Percentiles rank a stretch among this genome's conserved stretches.
phyloP scores from a whole-genome alignment of 2,329 filamentous ascomycete genomes.

The Hymenoscyphus occultus region DNA sequence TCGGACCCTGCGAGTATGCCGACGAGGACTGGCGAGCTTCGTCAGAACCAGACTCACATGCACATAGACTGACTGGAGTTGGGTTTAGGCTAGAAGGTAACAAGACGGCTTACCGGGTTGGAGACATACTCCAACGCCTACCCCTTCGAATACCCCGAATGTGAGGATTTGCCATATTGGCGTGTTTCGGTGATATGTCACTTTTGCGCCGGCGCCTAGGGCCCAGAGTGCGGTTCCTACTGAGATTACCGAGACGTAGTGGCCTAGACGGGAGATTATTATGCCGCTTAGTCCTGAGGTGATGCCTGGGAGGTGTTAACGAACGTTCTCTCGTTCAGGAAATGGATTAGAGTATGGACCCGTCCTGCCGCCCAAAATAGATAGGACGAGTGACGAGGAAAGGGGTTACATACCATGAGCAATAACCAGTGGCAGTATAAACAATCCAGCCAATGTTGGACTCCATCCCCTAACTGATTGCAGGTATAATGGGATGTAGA shows the following conservation, averaged over 20 bases:
- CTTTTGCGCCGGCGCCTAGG: neutral
- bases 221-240: neutral
- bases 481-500: constrained; percentile 15
- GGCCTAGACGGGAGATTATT: neutral
- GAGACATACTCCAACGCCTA: constrained; percentile 15
- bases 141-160: neutral
- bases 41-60: too few relatives aligned
- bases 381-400: neutral
- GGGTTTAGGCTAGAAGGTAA: neutral
- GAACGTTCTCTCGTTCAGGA: neutral
- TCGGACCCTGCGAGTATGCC: constrained; percentile 31
- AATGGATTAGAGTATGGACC: neutral
- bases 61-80: too few relatives aligned
- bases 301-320: neutral
- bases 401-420: neutral
- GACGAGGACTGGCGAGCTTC: constrained; percentile 26
- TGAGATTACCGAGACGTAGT: neutral
- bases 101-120: constrained; percentile 4
- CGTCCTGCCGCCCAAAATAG: neutral
- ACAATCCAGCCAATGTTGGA: constrained; percentile 5
- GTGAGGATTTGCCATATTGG: neutral
- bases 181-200: neutral
- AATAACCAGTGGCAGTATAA: constrained; percentile 17
- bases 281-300: constrained; percentile 8
- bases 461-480: constrained; percentile 12